Evolutionary conservation across 371 early-diverging fungal genomes (phyloP).

Genomic region (Polyrhizophydium stewartii): DNA sequence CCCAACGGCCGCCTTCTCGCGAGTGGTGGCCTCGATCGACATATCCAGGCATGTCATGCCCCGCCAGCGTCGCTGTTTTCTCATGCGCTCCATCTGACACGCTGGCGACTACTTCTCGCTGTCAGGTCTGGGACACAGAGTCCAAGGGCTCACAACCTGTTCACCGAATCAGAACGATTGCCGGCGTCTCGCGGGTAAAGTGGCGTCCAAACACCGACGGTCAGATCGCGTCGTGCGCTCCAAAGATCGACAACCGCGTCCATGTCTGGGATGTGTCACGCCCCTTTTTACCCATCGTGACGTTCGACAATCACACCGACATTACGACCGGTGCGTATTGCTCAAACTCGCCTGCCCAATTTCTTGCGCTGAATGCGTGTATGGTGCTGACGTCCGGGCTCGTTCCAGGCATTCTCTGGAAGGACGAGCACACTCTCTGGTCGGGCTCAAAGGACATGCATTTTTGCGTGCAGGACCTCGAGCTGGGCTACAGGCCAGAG

Average conservation of each 20-base stretch:
- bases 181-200: constrained; percentile 65
- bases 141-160: constrained; percentile 60
- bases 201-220: constrained; percentile 67
- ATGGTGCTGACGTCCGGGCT: no score
- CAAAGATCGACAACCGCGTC: constrained; percentile 62
- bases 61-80: not conserved
- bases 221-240: constrained; percentile 70
- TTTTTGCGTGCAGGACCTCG: constrained; percentile 56
- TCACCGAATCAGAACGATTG: constrained; percentile 66
- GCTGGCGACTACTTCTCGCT: not conserved
- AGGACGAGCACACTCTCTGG: constrained; percentile 57
- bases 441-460: constrained; percentile 76
- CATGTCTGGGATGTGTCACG: constrained; percentile 74
- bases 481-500: constrained; percentile 43
- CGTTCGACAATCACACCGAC: constrained; percentile 69
- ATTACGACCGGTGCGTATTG: constrained; percentile 56
- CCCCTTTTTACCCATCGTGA: constrained; percentile 66
- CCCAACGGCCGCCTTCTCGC: constrained; percentile 70
- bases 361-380: no score
- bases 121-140: constrained; percentile 76
- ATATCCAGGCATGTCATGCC: constrained; percentile 59
- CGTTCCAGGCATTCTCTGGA: constrained; percentile 58
- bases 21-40: constrained; percentile 78
- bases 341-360: not conserved
- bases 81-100: not conserved